A percentile compares a stretch with the other conserved stretches of the same genome.
Conservation (phyloP, 2,329 filamentous ascomycete species). For the Bipolaris zeicola region DNA sequence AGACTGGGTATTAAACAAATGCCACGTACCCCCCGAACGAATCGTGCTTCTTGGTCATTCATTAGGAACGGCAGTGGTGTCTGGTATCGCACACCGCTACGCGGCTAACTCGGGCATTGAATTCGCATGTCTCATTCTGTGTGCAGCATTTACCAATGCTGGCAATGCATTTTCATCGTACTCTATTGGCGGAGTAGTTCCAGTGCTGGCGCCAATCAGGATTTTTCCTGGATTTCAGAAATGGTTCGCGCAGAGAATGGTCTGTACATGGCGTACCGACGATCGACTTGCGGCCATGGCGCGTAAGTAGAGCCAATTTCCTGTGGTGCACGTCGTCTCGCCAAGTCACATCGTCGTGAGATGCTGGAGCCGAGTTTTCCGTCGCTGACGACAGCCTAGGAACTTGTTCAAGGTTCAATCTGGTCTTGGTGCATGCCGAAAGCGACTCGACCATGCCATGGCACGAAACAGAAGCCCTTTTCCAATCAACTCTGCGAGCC, state of each 20-base stretch:
- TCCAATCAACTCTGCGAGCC: constrained; percentile 35
- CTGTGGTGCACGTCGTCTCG: background rate
- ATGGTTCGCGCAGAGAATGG: constrained; percentile 67
- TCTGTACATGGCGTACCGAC: constrained; percentile 80
- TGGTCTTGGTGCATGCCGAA: constrained; percentile 44
- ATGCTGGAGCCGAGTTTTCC: background rate
- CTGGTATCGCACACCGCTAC: constrained; percentile 74
- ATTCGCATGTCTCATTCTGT: constrained; percentile 80
- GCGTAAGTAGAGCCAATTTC: constrained; percentile 24
- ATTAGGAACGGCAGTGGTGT: constrained; percentile 82
- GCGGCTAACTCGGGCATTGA: constrained; percentile 60
- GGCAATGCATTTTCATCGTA: constrained; percentile 77
- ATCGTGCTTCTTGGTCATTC: constrained; percentile 88
- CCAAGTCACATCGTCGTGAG: background rate
- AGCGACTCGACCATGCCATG: constrained; percentile 45
- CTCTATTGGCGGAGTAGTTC: constrained; percentile 74
- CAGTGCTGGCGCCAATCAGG: constrained; percentile 75
- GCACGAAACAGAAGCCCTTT: constrained; percentile 42
- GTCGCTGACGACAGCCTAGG: constrained; percentile 14
- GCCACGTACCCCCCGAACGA: constrained; percentile 68
- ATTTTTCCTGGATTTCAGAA: constrained; percentile 67
- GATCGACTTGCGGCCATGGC: constrained; percentile 67
- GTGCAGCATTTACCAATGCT: constrained; percentile 79
- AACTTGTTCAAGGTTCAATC: constrained; percentile 26
- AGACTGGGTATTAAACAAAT: constrained; percentile 73